A percentile compares a stretch with the other conserved stretches of the same genome.
phyloP scores from a whole-genome alignment of 2,329 filamentous ascomycete genomes.

The Cadophora sp. region DNA sequence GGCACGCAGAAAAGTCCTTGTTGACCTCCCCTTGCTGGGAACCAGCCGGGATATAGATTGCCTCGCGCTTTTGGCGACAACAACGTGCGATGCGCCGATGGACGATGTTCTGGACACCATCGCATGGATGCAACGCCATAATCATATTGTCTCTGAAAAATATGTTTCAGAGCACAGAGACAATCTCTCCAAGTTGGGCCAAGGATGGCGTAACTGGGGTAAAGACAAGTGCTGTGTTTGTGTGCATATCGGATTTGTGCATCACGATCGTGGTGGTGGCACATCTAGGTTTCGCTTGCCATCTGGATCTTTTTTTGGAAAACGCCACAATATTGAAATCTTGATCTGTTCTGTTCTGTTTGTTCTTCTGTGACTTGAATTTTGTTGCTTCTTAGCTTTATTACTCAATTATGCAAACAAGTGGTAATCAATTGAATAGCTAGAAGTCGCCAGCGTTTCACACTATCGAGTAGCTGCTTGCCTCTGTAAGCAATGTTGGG shows the following conservation, averaged over 20 bases:
- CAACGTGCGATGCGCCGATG: neutral
- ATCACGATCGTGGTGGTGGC: conserved; percentile 7
- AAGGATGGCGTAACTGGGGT: conserved; percentile 1
- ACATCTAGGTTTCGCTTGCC: conserved; percentile 9
- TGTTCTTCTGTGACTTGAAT: neutral
- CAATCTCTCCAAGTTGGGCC: neutral
- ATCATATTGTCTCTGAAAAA: conserved; percentile 10
- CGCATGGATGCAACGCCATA: neutral
- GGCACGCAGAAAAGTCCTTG: neutral
- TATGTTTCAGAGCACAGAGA: conserved; percentile 14
- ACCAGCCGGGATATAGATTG: conserved; percentile 15
- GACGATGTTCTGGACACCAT: neutral
- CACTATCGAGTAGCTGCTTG: neutral
- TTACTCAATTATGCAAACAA: neutral
- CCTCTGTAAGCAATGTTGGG: no score
- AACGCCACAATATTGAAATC: conserved; percentile 1
- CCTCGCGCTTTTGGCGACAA: conserved; percentile 11
- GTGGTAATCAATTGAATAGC: neutral
- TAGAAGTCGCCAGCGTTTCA: neutral
- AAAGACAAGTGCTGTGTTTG: neutral
- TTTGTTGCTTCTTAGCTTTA: neutral
- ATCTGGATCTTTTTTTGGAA: neutral
- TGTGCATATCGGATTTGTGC: conserved; percentile 12
- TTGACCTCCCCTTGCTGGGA: conserved; percentile 3
- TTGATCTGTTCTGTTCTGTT: no score